These are phyloP conservation scores for Didymella exigua DNA, from an alignment of 2,329 filamentous ascomycete species.

Conservation along the genomic window DNA sequence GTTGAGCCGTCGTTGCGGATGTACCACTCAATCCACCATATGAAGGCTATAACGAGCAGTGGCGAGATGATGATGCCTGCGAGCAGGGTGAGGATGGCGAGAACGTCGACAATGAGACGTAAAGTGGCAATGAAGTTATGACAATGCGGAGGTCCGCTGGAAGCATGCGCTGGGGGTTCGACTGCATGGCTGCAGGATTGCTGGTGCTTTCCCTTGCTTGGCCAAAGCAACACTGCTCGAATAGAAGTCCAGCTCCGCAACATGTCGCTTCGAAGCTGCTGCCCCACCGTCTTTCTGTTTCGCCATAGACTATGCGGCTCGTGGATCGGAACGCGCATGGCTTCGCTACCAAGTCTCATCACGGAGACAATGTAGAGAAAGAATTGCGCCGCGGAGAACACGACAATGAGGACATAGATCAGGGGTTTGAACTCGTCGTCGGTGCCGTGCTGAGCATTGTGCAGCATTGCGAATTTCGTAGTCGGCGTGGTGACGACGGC, in stretches of 20 bases:
- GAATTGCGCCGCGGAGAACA: slow-evolving; percentile 15
- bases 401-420: slow-evolving; percentile 13
- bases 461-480: slow-evolving; percentile 17
- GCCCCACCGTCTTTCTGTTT: neutral
- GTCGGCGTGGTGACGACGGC: slow-evolving; percentile 8
- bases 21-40: slow-evolving; percentile 23
- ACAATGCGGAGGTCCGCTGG: neutral
- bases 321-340: slow-evolving; percentile 9
- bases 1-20: slow-evolving; percentile 19
- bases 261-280: slow-evolving; percentile 7
- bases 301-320: slow-evolving; percentile 12
- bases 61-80: slow-evolving; percentile 10
- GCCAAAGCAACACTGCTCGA: neutral
- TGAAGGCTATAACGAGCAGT: slow-evolving; percentile 15
- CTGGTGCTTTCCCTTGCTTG: neutral
- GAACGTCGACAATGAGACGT: neutral
- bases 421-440: slow-evolving; percentile 11
- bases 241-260: neutral
- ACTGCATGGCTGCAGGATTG: too few species aligned
- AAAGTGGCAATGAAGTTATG: neutral
- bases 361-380: slow-evolving; percentile 13
- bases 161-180: neutral
- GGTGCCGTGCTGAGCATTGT: neutral
- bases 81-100: slow-evolving; percentile 7
- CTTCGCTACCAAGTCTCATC: slow-evolving; percentile 11